Base-by-base conservation (phyloP, 2,329 filamentous ascomycete genomes). In the Fusarium hainanense region DNA sequence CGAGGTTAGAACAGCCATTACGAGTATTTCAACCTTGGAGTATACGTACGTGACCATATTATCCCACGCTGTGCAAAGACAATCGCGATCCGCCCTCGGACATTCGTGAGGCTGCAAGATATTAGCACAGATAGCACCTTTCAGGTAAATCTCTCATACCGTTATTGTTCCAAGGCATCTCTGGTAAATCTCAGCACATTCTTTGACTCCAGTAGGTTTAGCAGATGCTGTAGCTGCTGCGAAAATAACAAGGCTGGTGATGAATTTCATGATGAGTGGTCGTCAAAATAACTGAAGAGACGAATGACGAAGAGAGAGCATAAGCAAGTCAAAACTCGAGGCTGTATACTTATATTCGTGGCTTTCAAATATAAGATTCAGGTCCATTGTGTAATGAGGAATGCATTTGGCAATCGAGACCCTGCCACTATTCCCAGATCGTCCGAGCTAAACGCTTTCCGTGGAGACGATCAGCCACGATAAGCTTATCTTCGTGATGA, bases 351-450 rank as follows among this genome's bases (percentile, higher is more conserved):
- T 62, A 63, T 57, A 63, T 25, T 12, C 13, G 25, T 40, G 28
- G 9, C 14, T 23, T 30, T 7, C 28, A 7, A 28, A 41, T 30
- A 32, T n/a, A 58, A 49, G 42, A 41, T 50, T 50, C 44, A 64
- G 32, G 51, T 16, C 25, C 28, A 1, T 20, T 20, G 7, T 21
- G 16, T 51, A 27, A 27, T 25, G n/a, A 42, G 60, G 60, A 65
- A 65, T 65, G 62, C 16, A 13, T 30, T 49, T 21, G 44, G n/a
- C n/a, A 58, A 27, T 65, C 52, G 32, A 65, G 62, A 30, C 62
- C 46, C n/a, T 30, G 52, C 11, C 60, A 59, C 62, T 20, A 65
- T 65, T 37, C 62, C 60, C 62, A 50, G 40, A n/a, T 65, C 46
- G 46, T 58, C 6, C 7, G 20, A 41, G 30, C 61, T 65, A 65